A percentile compares a stretch with the other conserved stretches of the same genome.
Conservation (phyloP, 768 basidiomycete species). For the Coprinopsis cinerea region DNA sequence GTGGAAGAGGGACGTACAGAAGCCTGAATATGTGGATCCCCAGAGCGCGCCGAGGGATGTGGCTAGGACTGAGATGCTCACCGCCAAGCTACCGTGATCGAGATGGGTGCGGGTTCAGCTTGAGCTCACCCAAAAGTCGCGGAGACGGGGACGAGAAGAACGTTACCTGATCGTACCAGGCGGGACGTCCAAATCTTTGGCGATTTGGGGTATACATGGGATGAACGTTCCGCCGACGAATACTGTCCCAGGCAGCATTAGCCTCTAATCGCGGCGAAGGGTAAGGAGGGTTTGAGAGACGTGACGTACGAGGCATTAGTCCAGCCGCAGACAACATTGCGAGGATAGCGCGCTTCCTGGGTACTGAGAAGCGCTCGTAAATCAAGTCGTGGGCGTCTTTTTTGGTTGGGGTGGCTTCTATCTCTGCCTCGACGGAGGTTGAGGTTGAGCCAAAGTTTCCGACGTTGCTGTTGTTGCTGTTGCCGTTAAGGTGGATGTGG, state of each 20-base stretch:
- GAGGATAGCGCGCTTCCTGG: conserved; percentile 9
- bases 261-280: not conserved
- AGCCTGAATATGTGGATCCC: conserved; percentile 32
- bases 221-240: conserved; percentile 12
- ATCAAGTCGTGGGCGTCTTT: conserved; percentile 12
- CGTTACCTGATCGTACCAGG: no score
- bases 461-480: no score
- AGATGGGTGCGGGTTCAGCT: no score
- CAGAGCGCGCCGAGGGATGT: conserved; percentile 26
- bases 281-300: not conserved
- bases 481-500: no score
- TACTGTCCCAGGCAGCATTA: not conserved
- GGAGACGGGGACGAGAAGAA: no score
- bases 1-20: conserved; percentile 22
- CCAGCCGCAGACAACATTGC: conserved; percentile 15
- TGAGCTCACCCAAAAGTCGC: no score
- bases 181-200: conserved; percentile 12
- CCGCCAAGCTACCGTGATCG: conserved; percentile 31
- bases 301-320: conserved; percentile 11
- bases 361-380: conserved; percentile 13
- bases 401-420: no score
- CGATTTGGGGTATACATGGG: conserved; percentile 15
- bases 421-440: no score
- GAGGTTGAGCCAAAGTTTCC: no score
- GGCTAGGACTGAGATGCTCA: conserved; percentile 29